Evolutionary conservation across 1,284 basidiomycete species (phyloP).

Genomic region (Apiotrichum akiyoshidainum): DNA sequence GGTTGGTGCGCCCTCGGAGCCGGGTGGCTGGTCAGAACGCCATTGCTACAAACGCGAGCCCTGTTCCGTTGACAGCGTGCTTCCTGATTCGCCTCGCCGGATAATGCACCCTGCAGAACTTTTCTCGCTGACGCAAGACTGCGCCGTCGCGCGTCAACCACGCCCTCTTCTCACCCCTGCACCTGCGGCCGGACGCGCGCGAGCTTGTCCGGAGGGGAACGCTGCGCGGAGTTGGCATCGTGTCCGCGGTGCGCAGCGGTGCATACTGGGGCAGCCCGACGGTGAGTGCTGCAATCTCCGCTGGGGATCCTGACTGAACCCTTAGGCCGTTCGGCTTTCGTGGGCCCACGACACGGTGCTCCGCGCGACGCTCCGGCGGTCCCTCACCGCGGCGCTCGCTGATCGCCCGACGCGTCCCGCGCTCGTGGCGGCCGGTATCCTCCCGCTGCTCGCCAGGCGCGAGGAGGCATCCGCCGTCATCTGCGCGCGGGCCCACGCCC

Average conservation of each 20-base stretch:
- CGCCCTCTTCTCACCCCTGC: conserved; percentile 25
- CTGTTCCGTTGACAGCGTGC: background rate
- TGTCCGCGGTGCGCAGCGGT: conserved; percentile 16
- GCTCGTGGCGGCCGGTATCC: conserved; percentile 20
- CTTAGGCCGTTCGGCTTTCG: conserved; percentile 27
- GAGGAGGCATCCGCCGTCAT: conserved; percentile 9
- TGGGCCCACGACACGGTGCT: conserved; percentile 22
- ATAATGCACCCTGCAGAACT: background rate
- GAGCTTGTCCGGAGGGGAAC: conserved; percentile 29
- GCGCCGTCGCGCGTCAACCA: conserved; percentile 21
- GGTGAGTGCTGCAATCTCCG: conserved; percentile 9
- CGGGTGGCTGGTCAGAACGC: too few species aligned
- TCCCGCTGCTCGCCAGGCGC: conserved; percentile 10
- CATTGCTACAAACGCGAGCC: too few species aligned
- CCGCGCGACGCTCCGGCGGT: conserved; percentile 14
- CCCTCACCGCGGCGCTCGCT: conserved; percentile 14
- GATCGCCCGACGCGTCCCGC: conserved; percentile 13
- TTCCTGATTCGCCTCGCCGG: background rate
- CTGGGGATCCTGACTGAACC: background rate
- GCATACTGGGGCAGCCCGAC: conserved; percentile 25
- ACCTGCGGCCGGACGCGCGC: conserved; percentile 19
- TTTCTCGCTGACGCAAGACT: conserved; percentile 17
- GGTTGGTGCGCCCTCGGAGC: too few species aligned
- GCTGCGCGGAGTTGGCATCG: conserved; percentile 24
- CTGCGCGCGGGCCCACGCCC: conserved; percentile 18